These are phyloP conservation scores for Gossypium australe DNA, from an alignment of 345 rosid species.

Conservation along the genomic window DNA sequence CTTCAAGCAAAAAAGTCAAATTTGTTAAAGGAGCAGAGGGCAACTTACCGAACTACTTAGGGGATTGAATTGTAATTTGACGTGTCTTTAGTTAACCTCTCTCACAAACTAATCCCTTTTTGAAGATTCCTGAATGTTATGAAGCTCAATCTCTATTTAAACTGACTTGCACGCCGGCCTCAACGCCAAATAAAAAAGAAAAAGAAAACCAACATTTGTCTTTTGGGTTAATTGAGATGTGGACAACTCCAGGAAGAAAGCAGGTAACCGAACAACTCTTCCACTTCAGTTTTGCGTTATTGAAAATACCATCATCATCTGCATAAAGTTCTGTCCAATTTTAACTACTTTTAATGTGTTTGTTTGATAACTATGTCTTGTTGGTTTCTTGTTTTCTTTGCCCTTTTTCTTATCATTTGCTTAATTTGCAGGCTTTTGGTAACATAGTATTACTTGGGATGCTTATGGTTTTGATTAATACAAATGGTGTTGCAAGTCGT, in stretches of 20 bases:
- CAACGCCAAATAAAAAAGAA: background rate
- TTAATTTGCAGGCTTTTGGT: constrained; percentile 21
- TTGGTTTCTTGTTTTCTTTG: background rate
- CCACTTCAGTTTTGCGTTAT: background rate
- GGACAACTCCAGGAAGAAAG: constrained; percentile 3
- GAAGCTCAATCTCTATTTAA: background rate
- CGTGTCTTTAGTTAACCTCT: background rate
- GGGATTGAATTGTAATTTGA: background rate
- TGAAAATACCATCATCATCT: background rate
- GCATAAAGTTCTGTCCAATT: background rate
- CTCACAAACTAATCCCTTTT: background rate
- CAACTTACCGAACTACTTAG: no score
- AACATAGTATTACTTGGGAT: constrained; percentile 11
- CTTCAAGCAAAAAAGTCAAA: no score
- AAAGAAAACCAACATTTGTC: background rate
- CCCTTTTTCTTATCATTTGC: background rate
- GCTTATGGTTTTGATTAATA: constrained; percentile 19
- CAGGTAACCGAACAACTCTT: background rate
- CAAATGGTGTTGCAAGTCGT: constrained; percentile 30
- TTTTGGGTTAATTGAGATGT: background rate
- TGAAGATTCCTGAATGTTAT: background rate
- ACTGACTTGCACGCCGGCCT: no score
- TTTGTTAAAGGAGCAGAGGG: no score
- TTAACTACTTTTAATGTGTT: background rate
- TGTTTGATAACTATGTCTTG: background rate